Percentiles rank a stretch among this genome's conserved stretches.
Conservation (phyloP, 1,139 yeast genomes). For the Saccharomyces hybrid region DNA sequence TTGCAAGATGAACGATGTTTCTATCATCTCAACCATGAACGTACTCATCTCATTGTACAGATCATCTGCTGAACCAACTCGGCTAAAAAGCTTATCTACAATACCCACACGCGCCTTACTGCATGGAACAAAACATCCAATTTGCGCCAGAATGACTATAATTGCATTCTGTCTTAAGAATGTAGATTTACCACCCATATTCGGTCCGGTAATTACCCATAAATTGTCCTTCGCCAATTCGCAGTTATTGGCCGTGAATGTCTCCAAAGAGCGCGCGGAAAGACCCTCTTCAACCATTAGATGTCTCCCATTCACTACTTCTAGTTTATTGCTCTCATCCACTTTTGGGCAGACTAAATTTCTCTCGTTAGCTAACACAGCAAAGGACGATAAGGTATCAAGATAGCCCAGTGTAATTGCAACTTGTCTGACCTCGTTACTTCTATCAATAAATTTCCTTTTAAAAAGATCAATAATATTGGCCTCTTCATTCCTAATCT, state of each 20-base stretch:
- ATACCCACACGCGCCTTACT: slow-evolving; percentile 60
- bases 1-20: slow-evolving; percentile 68
- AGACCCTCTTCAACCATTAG: slow-evolving; percentile 82
- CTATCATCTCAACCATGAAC: slow-evolving; percentile 98
- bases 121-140: slow-evolving; percentile 88
- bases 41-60: slow-evolving; percentile 80
- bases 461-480: slow-evolving; percentile 25
- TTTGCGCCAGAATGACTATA: slow-evolving; percentile 77
- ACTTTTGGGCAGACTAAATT: slow-evolving; percentile 61
- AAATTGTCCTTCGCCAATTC: slow-evolving; percentile 33
- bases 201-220: slow-evolving; percentile 90
- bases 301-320: slow-evolving; percentile 63
- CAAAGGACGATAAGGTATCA: slow-evolving; percentile 70
- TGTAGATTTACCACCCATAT: slow-evolving; percentile 97
- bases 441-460: slow-evolving; percentile 24
- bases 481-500: slow-evolving; percentile 30
- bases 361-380: slow-evolving; percentile 58
- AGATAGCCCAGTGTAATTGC: slow-evolving; percentile 48
- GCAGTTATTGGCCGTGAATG: slow-evolving; percentile 64
- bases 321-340: slow-evolving; percentile 39
- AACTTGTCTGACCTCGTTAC: slow-evolving; percentile 27
- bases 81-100: slow-evolving; percentile 78
- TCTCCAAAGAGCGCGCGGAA: slow-evolving; percentile 29
- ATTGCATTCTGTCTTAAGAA: slow-evolving; percentile 82
- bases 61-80: slow-evolving; percentile 91